These are phyloP conservation scores for Apiospora rasikravindrae DNA, from an alignment of 2,329 filamentous ascomycete genomes.

Conservation along the genomic window DNA sequence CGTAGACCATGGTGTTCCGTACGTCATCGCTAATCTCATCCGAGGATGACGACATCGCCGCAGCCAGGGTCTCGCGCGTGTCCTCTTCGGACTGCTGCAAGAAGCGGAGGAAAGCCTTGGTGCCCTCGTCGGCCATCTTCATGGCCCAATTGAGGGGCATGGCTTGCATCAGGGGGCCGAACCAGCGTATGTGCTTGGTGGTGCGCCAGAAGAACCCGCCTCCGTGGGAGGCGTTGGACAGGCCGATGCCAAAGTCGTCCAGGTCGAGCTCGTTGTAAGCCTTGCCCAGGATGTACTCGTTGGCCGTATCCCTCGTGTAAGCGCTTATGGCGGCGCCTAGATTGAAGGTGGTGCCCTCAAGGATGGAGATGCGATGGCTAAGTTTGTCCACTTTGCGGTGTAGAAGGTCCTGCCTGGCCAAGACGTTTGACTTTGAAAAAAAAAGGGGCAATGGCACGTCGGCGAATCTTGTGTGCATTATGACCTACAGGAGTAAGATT, in stretches of 20 bases:
- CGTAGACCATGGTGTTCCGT: not conserved
- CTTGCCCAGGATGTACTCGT: constrained; percentile 19
- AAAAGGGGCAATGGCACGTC: constrained; percentile 37
- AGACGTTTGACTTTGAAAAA: constrained; percentile 40
- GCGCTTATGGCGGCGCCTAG: constrained; percentile 17
- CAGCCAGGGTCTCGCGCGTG: not conserved
- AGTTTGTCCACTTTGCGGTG: constrained; percentile 26
- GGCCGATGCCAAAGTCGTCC: not conserved
- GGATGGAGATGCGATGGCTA: not conserved
- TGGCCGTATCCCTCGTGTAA: not conserved
- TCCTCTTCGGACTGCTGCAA: constrained; percentile 9
- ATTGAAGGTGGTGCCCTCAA: not conserved
- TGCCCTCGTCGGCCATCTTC: constrained; percentile 22
- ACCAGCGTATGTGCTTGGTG: constrained; percentile 30
- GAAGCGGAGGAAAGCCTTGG: constrained; percentile 19
- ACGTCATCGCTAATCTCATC: not conserved
- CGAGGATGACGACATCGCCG: not conserved
- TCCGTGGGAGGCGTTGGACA: not conserved
- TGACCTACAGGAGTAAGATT: too few species aligned
- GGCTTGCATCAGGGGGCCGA: constrained; percentile 24
- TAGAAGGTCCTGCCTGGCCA: constrained; percentile 25
- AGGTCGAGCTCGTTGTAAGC: not conserved
- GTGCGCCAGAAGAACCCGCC: not conserved
- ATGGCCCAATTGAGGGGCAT: constrained; percentile 24
- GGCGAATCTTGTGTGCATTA: constrained; percentile 41